These are phyloP conservation scores for Paspalum notatum DNA, from an alignment of 176 grass and related monocot genomes.

Conservation along the genomic window DNA sequence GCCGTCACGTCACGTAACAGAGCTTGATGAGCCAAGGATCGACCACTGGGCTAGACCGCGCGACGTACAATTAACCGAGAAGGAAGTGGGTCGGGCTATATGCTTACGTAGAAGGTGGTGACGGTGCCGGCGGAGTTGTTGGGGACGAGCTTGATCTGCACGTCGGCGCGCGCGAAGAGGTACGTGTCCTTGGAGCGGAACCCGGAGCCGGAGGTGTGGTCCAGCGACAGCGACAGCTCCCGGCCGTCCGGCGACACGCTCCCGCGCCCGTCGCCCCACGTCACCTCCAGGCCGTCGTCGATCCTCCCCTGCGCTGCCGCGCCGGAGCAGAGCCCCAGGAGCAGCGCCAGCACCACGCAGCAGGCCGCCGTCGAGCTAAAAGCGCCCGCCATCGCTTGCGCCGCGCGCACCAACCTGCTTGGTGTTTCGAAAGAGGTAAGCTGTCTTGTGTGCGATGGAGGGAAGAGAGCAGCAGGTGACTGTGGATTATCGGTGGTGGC, in stretches of 20 bases:
- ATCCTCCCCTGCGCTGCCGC: constrained; percentile 10
- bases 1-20: too few species aligned
- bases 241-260: constrained; percentile 42
- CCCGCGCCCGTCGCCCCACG: constrained; percentile 52
- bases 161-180: constrained; percentile 62
- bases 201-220: constrained; percentile 63
- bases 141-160: constrained; percentile 78
- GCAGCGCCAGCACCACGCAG: not conserved
- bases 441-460: not conserved
- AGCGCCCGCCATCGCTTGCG: constrained; percentile 5
- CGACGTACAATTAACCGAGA: too few species aligned
- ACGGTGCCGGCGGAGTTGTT: constrained; percentile 89
- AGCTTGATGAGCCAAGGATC: too few species aligned
- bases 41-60: too few species aligned
- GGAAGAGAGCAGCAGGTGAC: not conserved
- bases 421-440: not conserved
- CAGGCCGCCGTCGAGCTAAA: not conserved
- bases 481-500: not conserved
- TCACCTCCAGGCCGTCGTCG: constrained; percentile 43
- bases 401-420: not conserved
- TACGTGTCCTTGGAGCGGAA: constrained; percentile 71
- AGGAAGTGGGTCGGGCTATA: too few species aligned
- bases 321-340: constrained; percentile 28
- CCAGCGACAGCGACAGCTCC: constrained; percentile 44
- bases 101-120: constrained; percentile 78